phyloP scores from a whole-genome alignment of 1,284 basidiomycete species.

The Boletus sp. region DNA sequence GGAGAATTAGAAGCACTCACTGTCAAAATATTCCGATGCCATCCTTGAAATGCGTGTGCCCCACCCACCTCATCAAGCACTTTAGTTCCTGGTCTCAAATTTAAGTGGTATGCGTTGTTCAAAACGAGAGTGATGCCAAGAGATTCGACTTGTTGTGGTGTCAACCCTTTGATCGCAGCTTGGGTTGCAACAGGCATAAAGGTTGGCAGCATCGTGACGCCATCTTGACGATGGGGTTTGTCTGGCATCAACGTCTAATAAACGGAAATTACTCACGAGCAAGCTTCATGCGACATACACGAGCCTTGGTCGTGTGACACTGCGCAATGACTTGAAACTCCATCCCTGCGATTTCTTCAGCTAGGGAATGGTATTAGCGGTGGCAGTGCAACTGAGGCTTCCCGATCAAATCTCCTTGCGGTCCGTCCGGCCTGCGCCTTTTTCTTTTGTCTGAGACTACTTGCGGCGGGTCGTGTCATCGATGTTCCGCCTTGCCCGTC shows the following conservation, averaged over 20 bases:
- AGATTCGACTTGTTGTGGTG: constrained; percentile 76
- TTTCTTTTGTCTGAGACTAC: neutral
- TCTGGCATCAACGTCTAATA: constrained; percentile 1
- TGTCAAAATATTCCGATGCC: constrained; percentile 77
- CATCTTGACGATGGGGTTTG: constrained; percentile 47
- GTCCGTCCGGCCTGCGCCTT: constrained; percentile 17
- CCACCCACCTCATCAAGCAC: constrained; percentile 71
- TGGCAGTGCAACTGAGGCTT: neutral
- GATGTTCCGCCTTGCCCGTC: constrained; percentile 26
- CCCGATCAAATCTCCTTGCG: constrained; percentile 8
- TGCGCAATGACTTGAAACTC: constrained; percentile 75
- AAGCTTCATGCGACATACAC: constrained; percentile 73
- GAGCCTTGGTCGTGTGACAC: constrained; percentile 72
- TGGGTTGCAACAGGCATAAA: constrained; percentile 92
- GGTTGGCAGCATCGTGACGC: constrained; percentile 74
- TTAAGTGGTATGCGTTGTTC: constrained; percentile 85
- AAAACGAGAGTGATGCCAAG: constrained; percentile 75
- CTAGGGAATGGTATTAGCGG: neutral
- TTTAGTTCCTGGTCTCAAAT: constrained; percentile 71
- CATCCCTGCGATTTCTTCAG: constrained; percentile 40
- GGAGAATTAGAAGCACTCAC: constrained; percentile 38
- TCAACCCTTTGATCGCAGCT: constrained; percentile 81
- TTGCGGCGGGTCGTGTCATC: too few relatives aligned
- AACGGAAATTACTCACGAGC: constrained; percentile 45
- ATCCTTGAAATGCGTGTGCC: constrained; percentile 81